Percentiles rank a stretch among this genome's conserved stretches.
Evolutionary conservation across 345 rosid species (phyloP).

Genomic region (Leavenworthia alabamica): DNA sequence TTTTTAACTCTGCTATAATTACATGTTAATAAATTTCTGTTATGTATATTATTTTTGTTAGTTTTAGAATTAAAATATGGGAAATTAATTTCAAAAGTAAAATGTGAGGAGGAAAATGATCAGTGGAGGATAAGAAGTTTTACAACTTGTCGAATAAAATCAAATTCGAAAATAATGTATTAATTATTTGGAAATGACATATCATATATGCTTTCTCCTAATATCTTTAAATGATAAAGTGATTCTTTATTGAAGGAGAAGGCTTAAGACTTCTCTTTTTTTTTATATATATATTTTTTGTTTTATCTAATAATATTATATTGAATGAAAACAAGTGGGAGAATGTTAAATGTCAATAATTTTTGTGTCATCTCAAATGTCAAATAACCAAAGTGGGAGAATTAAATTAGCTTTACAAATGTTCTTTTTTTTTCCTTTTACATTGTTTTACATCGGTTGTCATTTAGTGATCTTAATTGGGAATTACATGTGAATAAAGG

Average conservation of each 20-base stretch:
- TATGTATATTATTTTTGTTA: not conserved
- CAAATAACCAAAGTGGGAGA: not conserved
- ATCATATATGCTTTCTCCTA: not conserved
- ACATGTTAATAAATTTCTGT: not conserved
- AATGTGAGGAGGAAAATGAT: conserved; percentile 14
- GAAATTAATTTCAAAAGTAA: not conserved
- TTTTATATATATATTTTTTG: too few species aligned
- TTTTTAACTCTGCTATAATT: not conserved
- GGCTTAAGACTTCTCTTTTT: not conserved
- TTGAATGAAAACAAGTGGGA: too few species aligned
- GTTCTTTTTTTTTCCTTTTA: not conserved
- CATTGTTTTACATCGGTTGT: not conserved
- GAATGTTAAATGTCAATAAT: too few species aligned
- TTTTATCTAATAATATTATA: too few species aligned
- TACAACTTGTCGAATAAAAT: not conserved
- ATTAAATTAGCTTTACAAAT: not conserved
- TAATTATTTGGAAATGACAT: not conserved
- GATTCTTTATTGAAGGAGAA: not conserved
- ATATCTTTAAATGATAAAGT: not conserved
- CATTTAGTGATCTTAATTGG: not conserved
- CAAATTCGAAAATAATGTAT: not conserved
- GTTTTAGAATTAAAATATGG: not conserved
- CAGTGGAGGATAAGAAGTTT: conserved; percentile 8
- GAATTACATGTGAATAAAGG: not conserved
- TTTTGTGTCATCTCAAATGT: not conserved